These are phyloP conservation scores for Hypsizygus marmoreus DNA, from an alignment of 768 basidiomycete species.

Conservation along the genomic window DNA sequence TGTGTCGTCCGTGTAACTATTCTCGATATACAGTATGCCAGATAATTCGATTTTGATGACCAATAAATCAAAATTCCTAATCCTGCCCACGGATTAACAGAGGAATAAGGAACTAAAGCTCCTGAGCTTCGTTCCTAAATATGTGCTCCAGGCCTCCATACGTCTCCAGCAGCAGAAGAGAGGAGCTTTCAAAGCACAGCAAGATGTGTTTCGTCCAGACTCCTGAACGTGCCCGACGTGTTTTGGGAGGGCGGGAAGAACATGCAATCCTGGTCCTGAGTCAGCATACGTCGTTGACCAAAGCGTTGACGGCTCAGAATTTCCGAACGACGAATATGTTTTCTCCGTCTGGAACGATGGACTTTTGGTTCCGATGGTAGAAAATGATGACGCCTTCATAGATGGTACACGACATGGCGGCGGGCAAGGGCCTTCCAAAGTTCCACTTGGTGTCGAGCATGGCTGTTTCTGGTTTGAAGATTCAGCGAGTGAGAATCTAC, in stretches of 20 bases:
- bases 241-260: conserved; percentile 24
- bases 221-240: conserved; percentile 3
- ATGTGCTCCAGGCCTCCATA: conserved; percentile 19
- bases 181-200: background rate
- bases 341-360: conserved; percentile 39
- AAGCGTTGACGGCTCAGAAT: conserved; percentile 26
- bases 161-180: conserved; percentile 18
- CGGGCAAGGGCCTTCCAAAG: background rate
- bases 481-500: background rate
- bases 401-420: conserved; percentile 8
- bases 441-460: conserved; percentile 1
- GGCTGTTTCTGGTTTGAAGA: conserved; percentile 8
- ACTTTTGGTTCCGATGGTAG: conserved; percentile 24
- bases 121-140: conserved; percentile 22
- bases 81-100: conserved; percentile 9
- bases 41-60: background rate
- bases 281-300: conserved; percentile 30
- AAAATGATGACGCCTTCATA: conserved; percentile 13
- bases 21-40: background rate
- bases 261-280: conserved; percentile 20
- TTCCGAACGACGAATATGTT: conserved; percentile 33
- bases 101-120: conserved; percentile 17
- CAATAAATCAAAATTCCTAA: background rate
- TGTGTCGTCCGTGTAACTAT: background rate
- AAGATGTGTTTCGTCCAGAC: too few relatives aligned